Evolutionary conservation across 225 moss, liverwort and hornwort genomes (phyloP).

Genomic region (Antitrichia curtipendula): DNA sequence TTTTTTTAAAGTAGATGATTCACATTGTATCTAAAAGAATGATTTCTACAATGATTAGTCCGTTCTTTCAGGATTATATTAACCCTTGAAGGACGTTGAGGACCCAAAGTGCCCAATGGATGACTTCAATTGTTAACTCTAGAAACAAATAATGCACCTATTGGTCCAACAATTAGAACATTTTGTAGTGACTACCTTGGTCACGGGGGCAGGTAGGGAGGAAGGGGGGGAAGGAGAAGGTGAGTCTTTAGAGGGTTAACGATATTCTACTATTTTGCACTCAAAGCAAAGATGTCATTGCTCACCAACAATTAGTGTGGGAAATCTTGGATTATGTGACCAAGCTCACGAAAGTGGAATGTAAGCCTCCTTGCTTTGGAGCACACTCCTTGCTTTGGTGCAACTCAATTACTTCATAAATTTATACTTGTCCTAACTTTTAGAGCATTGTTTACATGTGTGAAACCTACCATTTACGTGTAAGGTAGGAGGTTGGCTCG

Average conservation of each 20-base stretch:
- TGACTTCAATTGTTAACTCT: too few species aligned
- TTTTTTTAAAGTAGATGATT: background rate
- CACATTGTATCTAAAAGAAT: background rate
- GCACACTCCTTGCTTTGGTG: background rate
- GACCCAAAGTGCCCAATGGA: too few species aligned
- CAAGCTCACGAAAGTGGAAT: background rate
- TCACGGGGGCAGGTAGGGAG: too few species aligned
- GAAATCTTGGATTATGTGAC: background rate
- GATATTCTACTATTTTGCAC: background rate
- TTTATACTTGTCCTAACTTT: background rate
- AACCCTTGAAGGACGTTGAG: too few species aligned
- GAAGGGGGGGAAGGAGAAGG: too few species aligned
- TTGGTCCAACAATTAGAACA: too few species aligned
- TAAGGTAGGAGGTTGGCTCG: too few species aligned
- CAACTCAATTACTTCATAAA: background rate
- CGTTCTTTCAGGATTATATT: rapidly evolving
- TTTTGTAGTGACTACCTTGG: too few species aligned
- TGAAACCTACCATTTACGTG: background rate
- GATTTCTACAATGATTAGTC: background rate
- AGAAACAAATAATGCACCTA: too few species aligned
- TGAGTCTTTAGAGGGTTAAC: background rate
- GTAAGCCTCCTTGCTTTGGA: background rate
- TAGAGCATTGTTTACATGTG: background rate
- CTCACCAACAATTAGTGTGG: background rate
- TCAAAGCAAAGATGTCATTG: rapidly evolving